Evolutionary conservation across 768 basidiomycete species (phyloP).

Genomic region (Coprinopsis strossmayeri): DNA sequence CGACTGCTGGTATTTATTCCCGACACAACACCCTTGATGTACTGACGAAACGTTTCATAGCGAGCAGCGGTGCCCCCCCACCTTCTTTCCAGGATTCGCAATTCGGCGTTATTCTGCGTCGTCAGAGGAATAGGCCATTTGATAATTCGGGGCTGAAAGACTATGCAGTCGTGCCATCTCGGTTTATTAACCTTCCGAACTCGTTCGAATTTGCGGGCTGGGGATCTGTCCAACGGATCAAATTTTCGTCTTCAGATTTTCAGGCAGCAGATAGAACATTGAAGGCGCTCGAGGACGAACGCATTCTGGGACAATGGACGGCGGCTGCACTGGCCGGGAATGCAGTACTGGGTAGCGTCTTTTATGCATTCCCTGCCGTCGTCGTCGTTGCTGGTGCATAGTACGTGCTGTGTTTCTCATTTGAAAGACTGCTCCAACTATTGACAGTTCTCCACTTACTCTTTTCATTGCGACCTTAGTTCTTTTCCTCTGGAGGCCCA

Average conservation of each 20-base stretch:
- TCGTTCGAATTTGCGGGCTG: constrained; percentile 72
- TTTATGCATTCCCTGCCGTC: constrained; percentile 64
- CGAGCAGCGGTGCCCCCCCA: constrained; percentile 15
- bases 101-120: constrained; percentile 51
- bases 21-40: not conserved
- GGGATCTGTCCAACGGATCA: constrained; percentile 46
- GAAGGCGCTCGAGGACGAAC: constrained; percentile 22
- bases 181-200: constrained; percentile 54
- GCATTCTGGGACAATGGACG: constrained; percentile 53
- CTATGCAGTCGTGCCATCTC: constrained; percentile 39
- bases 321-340: constrained; percentile 65
- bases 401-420: constrained; percentile 29
- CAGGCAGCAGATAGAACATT: constrained; percentile 25
- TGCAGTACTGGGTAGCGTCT: constrained; percentile 60
- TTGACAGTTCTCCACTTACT: constrained; percentile 57
- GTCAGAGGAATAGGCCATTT: constrained; percentile 45
- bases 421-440: not conserved
- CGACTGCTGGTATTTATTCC: not conserved
- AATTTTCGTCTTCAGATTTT: constrained; percentile 38
- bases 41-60: not conserved
- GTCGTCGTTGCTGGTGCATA: constrained; percentile 57
- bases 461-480: constrained; percentile 56
- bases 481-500: constrained; percentile 65
- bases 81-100: constrained; percentile 42
- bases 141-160: constrained; percentile 37